These are phyloP conservation scores for Penicillium polonicum DNA, from an alignment of 2,329 filamentous ascomycete genomes.

Conservation along the genomic window DNA sequence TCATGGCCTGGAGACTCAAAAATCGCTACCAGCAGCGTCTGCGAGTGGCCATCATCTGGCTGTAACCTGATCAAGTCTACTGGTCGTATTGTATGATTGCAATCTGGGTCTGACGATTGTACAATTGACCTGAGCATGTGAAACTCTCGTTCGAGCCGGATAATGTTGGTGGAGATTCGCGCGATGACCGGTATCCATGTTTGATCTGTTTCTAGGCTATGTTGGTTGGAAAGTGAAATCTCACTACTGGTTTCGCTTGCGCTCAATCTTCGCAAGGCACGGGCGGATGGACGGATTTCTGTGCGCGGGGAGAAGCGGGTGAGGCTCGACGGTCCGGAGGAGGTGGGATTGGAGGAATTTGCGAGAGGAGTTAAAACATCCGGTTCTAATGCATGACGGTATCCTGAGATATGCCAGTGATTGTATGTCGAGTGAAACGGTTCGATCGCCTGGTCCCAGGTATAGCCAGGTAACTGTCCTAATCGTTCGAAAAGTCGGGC, in stretches of 20 bases:
- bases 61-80: constrained; percentile 75
- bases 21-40: constrained; percentile 72
- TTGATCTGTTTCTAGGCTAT: constrained; percentile 25
- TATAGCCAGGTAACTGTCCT: constrained; percentile 70
- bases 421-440: constrained; percentile 68
- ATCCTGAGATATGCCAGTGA: constrained; percentile 76
- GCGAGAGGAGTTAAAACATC: constrained; percentile 50
- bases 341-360: constrained; percentile 27
- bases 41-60: constrained; percentile 66
- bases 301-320: constrained; percentile 45
- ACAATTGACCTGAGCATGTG: constrained; percentile 75
- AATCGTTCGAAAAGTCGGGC: constrained; percentile 70
- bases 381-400: constrained; percentile 55
- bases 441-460: constrained; percentile 66
- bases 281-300: constrained; percentile 42
- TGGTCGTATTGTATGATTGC: constrained; percentile 74
- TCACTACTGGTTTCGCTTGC: constrained; percentile 52
- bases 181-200: constrained; percentile 68
- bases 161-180: constrained; percentile 74
- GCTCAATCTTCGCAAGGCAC: constrained; percentile 48
- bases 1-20: constrained; percentile 77
- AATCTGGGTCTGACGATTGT: constrained; percentile 67
- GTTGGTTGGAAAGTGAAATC: constrained; percentile 38
- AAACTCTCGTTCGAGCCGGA: constrained; percentile 83
- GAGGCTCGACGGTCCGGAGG: constrained; percentile 45